phyloP scores from a whole-genome alignment of 805 yeast species.

The Sungouiella blattae region DNA sequence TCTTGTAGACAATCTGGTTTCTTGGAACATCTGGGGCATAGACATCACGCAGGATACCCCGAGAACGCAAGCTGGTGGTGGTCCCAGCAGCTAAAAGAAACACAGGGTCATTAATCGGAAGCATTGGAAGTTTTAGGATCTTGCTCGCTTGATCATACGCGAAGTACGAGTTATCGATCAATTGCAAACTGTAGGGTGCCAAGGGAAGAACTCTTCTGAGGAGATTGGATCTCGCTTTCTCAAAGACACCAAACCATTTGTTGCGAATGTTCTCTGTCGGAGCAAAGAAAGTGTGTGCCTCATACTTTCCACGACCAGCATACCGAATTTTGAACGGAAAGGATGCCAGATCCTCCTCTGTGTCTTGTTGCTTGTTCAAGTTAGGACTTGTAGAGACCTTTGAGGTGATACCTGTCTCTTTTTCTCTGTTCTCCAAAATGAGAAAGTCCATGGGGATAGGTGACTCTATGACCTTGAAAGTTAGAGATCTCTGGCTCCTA shows the following conservation, averaged over 20 bases:
- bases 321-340: constrained; percentile 53
- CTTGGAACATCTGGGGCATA: constrained; percentile 9
- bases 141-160: constrained; percentile 57
- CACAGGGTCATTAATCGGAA: constrained; percentile 51
- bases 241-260: constrained; percentile 54
- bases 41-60: constrained; percentile 25
- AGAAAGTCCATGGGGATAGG: constrained; percentile 63
- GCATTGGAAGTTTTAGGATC: constrained; percentile 49
- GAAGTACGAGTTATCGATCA: constrained; percentile 57
- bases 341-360: constrained; percentile 26
- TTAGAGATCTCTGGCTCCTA: constrained; percentile 34
- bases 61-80: constrained; percentile 12
- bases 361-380: constrained; percentile 1
- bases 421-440: constrained; percentile 40
- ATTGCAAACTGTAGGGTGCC: constrained; percentile 53
- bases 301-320: constrained; percentile 52
- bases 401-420: constrained; percentile 4
- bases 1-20: constrained; percentile 27
- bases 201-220: constrained; percentile 28
- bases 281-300: constrained; percentile 50
- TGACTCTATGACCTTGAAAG: constrained; percentile 29
- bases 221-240: constrained; percentile 42
- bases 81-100: constrained; percentile 29
- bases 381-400: not conserved
- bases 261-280: constrained; percentile 48